A percentile compares a stretch with the other conserved stretches of the same genome.
Conservation (phyloP, 306 rosid genomes). For the Astragalus membranaceus region DNA sequence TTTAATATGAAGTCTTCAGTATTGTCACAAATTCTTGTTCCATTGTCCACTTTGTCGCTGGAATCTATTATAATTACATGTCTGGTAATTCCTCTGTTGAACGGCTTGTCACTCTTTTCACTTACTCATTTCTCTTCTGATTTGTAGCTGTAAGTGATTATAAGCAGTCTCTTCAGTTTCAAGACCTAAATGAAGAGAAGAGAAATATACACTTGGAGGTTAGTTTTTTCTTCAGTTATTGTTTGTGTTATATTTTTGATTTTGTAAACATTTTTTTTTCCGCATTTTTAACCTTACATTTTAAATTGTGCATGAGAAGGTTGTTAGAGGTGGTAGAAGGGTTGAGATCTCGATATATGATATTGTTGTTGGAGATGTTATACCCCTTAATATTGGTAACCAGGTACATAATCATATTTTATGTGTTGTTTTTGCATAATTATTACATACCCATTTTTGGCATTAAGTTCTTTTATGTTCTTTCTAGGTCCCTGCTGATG, state of each 20-base stretch:
- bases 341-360: slow-evolving; percentile 84
- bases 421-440: slow-evolving; percentile 10
- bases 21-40: background rate
- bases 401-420: slow-evolving; percentile 43
- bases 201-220: slow-evolving; percentile 91
- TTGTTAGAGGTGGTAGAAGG: slow-evolving; percentile 82
- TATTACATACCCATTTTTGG: slow-evolving; percentile 4
- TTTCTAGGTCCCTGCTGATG: slow-evolving; percentile 89
- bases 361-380: slow-evolving; percentile 86
- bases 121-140: background rate
- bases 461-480: slow-evolving; percentile 10
- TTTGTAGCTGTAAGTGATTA: slow-evolving; percentile 82
- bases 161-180: slow-evolving; percentile 96
- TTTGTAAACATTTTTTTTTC: background rate
- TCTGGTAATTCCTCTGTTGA: background rate
- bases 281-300: background rate
- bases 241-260: background rate
- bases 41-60: background rate
- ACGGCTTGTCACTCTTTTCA: background rate
- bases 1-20: slow-evolving; percentile 11
- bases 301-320: slow-evolving; percentile 36
- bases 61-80: background rate
- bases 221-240: slow-evolving; percentile 3
- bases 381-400: slow-evolving; percentile 83
- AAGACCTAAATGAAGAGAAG: slow-evolving; percentile 83